phyloP scores from a whole-genome alignment of 306 rosid species.

The Quercus gilva region DNA sequence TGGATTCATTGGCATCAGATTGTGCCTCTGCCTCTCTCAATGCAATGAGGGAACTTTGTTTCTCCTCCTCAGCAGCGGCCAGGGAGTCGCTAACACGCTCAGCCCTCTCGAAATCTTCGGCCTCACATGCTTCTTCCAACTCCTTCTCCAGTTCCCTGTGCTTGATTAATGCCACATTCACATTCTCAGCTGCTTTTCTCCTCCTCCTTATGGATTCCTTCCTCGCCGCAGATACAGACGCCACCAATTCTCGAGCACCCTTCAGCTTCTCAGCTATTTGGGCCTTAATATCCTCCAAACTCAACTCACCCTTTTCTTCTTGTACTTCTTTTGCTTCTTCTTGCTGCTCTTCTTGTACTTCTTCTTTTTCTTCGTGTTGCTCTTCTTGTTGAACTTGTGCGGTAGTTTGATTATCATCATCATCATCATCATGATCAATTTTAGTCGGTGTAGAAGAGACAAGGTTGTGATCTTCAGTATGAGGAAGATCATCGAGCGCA shows the following conservation, averaged over 20 bases:
- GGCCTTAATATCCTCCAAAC: slow-evolving; percentile 35
- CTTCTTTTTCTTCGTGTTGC: neutral
- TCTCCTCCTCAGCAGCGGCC: slow-evolving; percentile 58
- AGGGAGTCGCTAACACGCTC: slow-evolving; percentile 62
- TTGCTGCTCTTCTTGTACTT: neutral
- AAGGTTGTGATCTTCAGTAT: no score
- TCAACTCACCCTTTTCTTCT: slow-evolving; percentile 24
- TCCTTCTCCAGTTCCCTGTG: slow-evolving; percentile 55
- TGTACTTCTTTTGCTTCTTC: neutral
- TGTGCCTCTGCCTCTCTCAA: slow-evolving; percentile 54
- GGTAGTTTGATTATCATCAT: neutral
- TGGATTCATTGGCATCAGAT: slow-evolving; percentile 48
- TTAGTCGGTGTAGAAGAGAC: no score
- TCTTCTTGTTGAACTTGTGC: neutral
- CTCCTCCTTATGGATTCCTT: slow-evolving; percentile 59
- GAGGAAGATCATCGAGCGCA: no score
- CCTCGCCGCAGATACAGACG: slow-evolving; percentile 47
- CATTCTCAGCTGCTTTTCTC: slow-evolving; percentile 45
- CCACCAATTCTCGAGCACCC: slow-evolving; percentile 43
- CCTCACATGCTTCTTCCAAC: slow-evolving; percentile 76
- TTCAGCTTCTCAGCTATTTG: slow-evolving; percentile 50
- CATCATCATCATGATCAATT: neutral
- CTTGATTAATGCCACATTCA: slow-evolving; percentile 36
- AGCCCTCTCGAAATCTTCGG: slow-evolving; percentile 78
- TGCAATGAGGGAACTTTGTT: slow-evolving; percentile 32